These are phyloP conservation scores for Citropsis articulata DNA, from an alignment of 345 rosid species.

Conservation along the genomic window DNA sequence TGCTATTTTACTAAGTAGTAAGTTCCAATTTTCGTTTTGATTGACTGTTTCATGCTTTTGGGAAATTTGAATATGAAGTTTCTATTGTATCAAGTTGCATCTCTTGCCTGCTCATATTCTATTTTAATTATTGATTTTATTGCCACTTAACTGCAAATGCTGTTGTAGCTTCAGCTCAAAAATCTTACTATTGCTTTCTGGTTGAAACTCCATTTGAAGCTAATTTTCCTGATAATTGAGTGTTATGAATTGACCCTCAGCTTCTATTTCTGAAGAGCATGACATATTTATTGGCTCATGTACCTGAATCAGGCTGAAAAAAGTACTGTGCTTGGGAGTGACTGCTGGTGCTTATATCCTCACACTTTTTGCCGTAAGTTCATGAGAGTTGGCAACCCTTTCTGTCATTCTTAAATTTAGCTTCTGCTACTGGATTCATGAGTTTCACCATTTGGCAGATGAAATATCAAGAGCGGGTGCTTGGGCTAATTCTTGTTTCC, in stretches of 20 bases:
- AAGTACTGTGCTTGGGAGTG: constrained; percentile 62
- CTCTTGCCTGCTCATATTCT: not conserved
- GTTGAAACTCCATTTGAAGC: not conserved
- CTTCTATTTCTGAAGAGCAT: not conserved
- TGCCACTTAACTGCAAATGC: not conserved
- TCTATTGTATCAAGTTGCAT: not conserved
- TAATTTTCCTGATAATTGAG: not conserved
- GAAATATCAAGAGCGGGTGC: constrained; percentile 51
- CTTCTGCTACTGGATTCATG: not conserved
- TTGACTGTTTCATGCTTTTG: not conserved
- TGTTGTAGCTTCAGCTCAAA: not conserved
- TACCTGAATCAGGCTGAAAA: constrained; percentile 37
- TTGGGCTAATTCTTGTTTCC: constrained; percentile 61
- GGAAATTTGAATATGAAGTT: not conserved
- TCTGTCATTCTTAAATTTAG: not conserved
- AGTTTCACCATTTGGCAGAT: constrained; percentile 36
- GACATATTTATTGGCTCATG: not conserved
- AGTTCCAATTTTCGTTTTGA: too few relatives aligned
- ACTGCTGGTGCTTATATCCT: constrained; percentile 69
- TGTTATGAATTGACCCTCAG: not conserved
- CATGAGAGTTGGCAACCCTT: not conserved
- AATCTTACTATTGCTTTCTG: not conserved
- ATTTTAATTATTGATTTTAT: not conserved
- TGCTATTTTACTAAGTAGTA: too few relatives aligned
- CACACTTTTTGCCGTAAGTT: constrained; percentile 60